A percentile compares a stretch with the other conserved stretches of the same genome.
These are phyloP conservation scores for Penicillium sp. DNA, from an alignment of 2,329 filamentous ascomycete genomes.

Conservation along the genomic window DNA sequence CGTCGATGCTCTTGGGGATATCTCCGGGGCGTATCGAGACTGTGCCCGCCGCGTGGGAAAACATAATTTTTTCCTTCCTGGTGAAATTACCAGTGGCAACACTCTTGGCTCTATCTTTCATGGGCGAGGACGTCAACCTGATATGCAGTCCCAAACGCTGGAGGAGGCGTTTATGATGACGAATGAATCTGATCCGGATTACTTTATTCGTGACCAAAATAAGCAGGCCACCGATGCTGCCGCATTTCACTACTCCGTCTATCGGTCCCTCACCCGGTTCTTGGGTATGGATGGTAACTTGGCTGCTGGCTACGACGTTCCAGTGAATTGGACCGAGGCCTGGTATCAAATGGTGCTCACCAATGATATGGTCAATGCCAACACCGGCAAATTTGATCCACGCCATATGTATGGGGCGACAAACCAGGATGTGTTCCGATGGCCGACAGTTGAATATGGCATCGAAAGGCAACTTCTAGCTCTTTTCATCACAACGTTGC, in stretches of 20 bases:
- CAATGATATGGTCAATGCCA: constrained; percentile 60
- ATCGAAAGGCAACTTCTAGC: constrained; percentile 58
- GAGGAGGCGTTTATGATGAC: constrained; percentile 51
- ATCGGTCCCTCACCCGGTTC: constrained; percentile 61
- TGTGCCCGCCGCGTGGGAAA: constrained; percentile 60
- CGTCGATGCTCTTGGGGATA: constrained; percentile 59
- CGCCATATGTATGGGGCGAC: constrained; percentile 64
- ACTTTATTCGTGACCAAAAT: constrained; percentile 54
- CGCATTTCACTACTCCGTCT: constrained; percentile 64
- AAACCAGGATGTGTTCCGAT: constrained; percentile 66
- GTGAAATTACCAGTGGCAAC: constrained; percentile 63
- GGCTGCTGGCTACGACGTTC: constrained; percentile 53
- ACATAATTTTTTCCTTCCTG: constrained; percentile 62
- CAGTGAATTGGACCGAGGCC: constrained; percentile 53
- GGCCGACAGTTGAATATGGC: constrained; percentile 59
- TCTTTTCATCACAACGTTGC: constrained; percentile 57
- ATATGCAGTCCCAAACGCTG: constrained; percentile 50
- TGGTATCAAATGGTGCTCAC: constrained; percentile 59
- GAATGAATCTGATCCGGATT: constrained; percentile 42
- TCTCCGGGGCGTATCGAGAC: constrained; percentile 55
- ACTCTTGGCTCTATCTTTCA: constrained; percentile 60
- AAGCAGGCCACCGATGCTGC: constrained; percentile 57
- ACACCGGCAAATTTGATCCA: constrained; percentile 61
- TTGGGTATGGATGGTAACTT: constrained; percentile 60
- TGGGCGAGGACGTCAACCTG: constrained; percentile 59